Evolutionary conservation across 495 filamentous ascomycete genomes (phyloP).

Genomic region (Penicillium macrosclerotiorum): DNA sequence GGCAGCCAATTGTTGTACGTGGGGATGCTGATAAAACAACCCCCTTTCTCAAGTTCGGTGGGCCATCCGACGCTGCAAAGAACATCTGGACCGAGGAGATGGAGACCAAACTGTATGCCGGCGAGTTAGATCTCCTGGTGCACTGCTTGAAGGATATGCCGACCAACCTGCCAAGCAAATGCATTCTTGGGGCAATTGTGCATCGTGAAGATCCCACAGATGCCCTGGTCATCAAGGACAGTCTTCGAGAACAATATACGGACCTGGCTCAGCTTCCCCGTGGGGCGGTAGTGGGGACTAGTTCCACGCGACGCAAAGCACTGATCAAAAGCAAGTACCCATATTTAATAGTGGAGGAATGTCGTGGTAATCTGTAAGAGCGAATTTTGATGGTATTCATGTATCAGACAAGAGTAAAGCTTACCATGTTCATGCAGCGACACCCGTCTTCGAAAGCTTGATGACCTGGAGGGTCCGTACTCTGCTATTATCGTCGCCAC

Average conservation of each 20-base stretch:
- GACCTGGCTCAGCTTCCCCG: conserved; percentile 62
- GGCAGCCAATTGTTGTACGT: conserved; percentile 59
- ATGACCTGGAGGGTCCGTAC: conserved; percentile 59
- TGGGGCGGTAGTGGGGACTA: conserved; percentile 74
- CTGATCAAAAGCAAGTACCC: conserved; percentile 68
- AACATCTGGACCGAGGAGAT: conserved; percentile 84
- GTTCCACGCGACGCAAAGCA: conserved; percentile 71
- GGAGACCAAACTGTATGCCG: conserved; percentile 63
- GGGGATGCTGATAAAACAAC: conserved; percentile 75
- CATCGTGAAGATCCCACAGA: conserved; percentile 52
- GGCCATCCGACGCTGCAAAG: no score
- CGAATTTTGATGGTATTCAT: no score
- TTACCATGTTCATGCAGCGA: no score
- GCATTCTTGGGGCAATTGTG: conserved; percentile 59
- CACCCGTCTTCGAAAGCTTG: conserved; percentile 74
- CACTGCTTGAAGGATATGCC: conserved; percentile 71
- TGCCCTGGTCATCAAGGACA: conserved; percentile 30
- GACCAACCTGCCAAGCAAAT: background rate
- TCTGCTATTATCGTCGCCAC: conserved; percentile 72
- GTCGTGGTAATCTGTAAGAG: conserved; percentile 85
- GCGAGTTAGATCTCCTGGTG: conserved; percentile 74
- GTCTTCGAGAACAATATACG: conserved; percentile 40
- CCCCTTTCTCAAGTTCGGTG: conserved; percentile 65
- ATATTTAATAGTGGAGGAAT: conserved; percentile 61
- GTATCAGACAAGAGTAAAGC: no score